Evolutionary conservation across 345 rosid species (phyloP), one percentile per base, ranked within the genome.

Genomic region (Lepidium sativum): DNA sequence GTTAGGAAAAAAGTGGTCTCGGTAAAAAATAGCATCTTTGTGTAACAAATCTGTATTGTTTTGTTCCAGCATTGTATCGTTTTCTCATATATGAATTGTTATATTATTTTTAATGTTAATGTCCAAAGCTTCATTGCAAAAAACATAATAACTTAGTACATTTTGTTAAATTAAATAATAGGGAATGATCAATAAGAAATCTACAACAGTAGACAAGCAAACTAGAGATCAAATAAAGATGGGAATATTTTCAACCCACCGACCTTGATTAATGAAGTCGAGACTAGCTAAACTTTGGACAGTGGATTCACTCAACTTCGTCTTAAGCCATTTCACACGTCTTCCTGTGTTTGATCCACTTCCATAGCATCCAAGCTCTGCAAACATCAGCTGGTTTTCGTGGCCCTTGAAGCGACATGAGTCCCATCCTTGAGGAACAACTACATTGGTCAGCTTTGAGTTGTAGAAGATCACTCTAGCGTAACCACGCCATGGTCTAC

Each of bases 401-500:
- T 69, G 39, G 4, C 81, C 84, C 8, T 0, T 13, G n/a, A 18
- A 78, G 1, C 20, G 0, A 83, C 83, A 82, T n/a, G 86, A 15
- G 47, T 73, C 31, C 92, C 89, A 86, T 33, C 92, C 87, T 17
- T 39, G 17, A 4, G 86, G 80, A 6, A 55, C 52, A 6, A 86
- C 71, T 21, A 69, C 60, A 6, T 57, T 10, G 2, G 68, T 21
- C 13, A 84, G 6, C 8, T 6, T 25, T 1, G 89, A 68, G 11
- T 50, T 47, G 11, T 65, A 37, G 17, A 84, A 79, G 8, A 81
- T 57, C 14, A 86, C 92, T 70, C 82, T 67, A 6, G 89, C 70
- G 56, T 71, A 79, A 17, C 82, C 78, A 2, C 84, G 76, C 54
- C 79, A 86, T 1, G 87, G 86, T 60, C 92, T 71, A 8, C 89